A percentile compares a stretch with the other conserved stretches of the same genome.
Evolutionary conservation across 768 basidiomycete species (phyloP).

Genomic region (Suillus sp.): DNA sequence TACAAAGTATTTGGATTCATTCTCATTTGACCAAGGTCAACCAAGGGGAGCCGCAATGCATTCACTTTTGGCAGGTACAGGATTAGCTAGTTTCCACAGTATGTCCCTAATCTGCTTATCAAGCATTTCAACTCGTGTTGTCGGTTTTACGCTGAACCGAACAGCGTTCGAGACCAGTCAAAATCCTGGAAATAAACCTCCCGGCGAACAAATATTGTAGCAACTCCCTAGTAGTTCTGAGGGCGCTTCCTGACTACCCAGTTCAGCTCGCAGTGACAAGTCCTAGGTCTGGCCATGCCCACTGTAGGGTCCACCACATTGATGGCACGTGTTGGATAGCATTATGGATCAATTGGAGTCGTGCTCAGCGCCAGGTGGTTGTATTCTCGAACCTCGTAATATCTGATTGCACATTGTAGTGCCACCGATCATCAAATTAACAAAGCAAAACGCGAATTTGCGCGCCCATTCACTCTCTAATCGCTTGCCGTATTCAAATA

Average conservation of each 20-base stretch:
- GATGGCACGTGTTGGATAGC: not conserved
- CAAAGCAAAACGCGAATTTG: not conserved
- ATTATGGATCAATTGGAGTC: not conserved
- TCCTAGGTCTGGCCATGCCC: not conserved
- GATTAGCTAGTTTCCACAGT: not conserved
- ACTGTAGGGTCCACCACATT: not conserved
- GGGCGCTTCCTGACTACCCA: not conserved
- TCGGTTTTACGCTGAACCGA: not conserved
- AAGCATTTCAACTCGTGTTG: not conserved
- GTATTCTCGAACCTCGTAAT: not conserved
- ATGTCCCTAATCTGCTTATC: not conserved
- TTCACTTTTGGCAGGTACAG: not conserved
- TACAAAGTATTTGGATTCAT: too few relatives aligned
- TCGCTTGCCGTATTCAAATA: not conserved
- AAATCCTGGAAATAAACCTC: not conserved
- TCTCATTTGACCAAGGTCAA: too few relatives aligned
- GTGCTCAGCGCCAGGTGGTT: not conserved
- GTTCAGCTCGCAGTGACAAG: not conserved
- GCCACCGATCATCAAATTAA: not conserved
- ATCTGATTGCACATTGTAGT: not conserved
- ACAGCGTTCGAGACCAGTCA: not conserved
- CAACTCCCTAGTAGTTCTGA: not conserved
- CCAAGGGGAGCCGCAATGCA: not conserved
- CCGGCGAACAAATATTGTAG: not conserved
- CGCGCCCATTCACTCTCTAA: not conserved